Percentiles rank a stretch among this genome's conserved stretches.
These are phyloP conservation scores for Toxicodendron radicans DNA, from an alignment of 345 rosid genomes.

Conservation along the genomic window DNA sequence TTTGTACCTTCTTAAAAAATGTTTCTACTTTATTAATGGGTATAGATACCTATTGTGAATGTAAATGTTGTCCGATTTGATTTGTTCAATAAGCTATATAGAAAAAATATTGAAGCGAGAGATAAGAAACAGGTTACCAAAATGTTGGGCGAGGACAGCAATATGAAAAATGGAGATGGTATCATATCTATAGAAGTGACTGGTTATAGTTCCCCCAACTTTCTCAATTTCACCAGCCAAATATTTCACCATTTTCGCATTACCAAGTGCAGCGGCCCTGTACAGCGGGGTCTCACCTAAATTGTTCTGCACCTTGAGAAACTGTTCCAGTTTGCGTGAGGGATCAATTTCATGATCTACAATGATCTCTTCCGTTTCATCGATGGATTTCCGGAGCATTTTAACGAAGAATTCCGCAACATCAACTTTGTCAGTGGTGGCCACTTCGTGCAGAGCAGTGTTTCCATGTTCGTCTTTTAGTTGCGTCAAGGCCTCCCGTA, in stretches of 20 bases:
- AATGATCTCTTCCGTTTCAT: too few species aligned
- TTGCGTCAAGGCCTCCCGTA: neutral
- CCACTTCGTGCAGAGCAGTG: neutral
- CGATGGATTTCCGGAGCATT: too few species aligned
- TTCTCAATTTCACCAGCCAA: neutral
- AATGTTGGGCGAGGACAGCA: neutral
- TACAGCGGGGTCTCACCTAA: neutral
- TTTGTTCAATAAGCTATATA: too few species aligned
- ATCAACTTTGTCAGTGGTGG: neutral
- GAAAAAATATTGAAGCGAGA: neutral
- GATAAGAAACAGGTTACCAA: neutral
- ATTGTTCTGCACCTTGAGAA: neutral
- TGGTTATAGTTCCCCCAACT: too few species aligned
- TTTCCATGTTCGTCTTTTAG: neutral
- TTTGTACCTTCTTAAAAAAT: too few species aligned
- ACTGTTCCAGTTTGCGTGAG: neutral
- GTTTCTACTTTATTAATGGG: too few species aligned
- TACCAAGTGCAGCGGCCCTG: slow-evolving; percentile 1
- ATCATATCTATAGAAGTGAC: neutral
- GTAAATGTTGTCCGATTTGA: too few species aligned
- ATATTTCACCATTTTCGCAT: neutral
- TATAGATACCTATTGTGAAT: too few species aligned
- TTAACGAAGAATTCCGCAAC: neutral
- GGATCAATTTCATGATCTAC: too few species aligned
- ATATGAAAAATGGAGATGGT: neutral